phyloP scores from a whole-genome alignment of 1,139 yeast genomes.

The Protomyces inundatus region DNA sequence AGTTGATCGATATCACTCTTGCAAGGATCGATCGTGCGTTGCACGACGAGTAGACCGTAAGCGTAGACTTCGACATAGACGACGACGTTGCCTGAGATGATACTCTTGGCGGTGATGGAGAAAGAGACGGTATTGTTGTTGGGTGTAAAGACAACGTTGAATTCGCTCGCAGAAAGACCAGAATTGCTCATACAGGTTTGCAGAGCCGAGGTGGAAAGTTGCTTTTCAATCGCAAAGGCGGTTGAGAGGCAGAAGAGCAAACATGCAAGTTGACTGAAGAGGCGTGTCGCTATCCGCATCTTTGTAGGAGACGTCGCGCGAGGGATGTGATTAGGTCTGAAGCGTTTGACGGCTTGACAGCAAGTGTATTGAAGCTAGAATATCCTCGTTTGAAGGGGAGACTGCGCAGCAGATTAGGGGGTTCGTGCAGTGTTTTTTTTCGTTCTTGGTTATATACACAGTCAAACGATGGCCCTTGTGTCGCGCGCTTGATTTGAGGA shows the following conservation, averaged over 20 bases:
- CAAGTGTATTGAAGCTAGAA: no score
- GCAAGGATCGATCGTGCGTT: conserved; percentile 60
- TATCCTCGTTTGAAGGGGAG: no score
- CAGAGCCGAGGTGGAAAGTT: conserved; percentile 46
- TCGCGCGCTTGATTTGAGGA: no score
- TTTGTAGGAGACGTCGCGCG: neutral
- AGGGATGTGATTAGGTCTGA: no score
- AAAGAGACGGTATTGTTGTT: conserved; percentile 57
- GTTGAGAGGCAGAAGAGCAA: neutral
- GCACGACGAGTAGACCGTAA: conserved; percentile 71
- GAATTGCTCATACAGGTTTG: conserved; percentile 91
- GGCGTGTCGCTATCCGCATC: neutral
- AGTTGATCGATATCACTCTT: conserved; percentile 49
- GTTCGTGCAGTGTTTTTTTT: no score
- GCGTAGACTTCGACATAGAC: conserved; percentile 67
- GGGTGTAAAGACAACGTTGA: conserved; percentile 70
- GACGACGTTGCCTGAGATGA: conserved; percentile 65
- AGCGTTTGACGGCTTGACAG: no score
- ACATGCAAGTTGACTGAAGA: neutral
- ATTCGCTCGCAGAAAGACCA: conserved; percentile 77
- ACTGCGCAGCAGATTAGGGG: no score
- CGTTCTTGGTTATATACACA: no score
- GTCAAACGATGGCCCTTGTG: no score
- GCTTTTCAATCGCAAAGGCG: conserved; percentile 5
- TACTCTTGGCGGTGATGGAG: conserved; percentile 71